Percentiles rank a stretch among this genome's conserved stretches.
Evolutionary conservation across 208 protist species (phyloP).

Genomic region (Strigomonas culicis): DNA sequence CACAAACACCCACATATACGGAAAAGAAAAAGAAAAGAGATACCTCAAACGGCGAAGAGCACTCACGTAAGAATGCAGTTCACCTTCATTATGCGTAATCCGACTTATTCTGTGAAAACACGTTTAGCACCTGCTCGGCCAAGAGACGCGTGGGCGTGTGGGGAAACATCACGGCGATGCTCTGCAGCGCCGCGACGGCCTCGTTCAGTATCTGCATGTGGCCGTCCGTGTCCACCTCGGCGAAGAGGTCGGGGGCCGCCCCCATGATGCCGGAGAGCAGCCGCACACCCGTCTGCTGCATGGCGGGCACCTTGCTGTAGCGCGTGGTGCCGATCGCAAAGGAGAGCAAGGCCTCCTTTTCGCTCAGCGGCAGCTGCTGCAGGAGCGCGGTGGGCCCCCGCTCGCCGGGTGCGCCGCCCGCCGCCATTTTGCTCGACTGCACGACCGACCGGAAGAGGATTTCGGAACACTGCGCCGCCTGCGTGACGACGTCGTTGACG

Average conservation of each 20-base stretch:
- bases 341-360: constrained; percentile 41
- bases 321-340: constrained; percentile 67
- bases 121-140: constrained; percentile 50
- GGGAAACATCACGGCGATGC: constrained; percentile 48
- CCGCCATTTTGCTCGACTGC: constrained; percentile 13
- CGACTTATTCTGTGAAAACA: not conserved
- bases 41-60: too few species aligned
- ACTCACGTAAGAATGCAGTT: too few species aligned
- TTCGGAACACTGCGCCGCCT: constrained; percentile 50
- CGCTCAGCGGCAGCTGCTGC: constrained; percentile 17
- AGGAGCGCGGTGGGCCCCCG: constrained; percentile 7
- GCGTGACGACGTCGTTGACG: constrained; percentile 25
- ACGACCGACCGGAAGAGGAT: constrained; percentile 62
- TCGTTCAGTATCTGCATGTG: constrained; percentile 4
- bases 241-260: constrained; percentile 56
- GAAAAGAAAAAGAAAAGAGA: constrained; percentile 1
- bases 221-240: not conserved
- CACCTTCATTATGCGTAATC: not conserved
- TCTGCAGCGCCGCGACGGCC: constrained; percentile 30
- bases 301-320: constrained; percentile 30
- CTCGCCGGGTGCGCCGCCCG: not conserved
- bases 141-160: constrained; percentile 39
- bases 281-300: constrained; percentile 66
- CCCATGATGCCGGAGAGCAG: constrained; percentile 63
- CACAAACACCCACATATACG: too few species aligned